Conservation (phyloP, 2,329 filamentous ascomycete genomes). For the Hyphodiscus sp. region DNA sequence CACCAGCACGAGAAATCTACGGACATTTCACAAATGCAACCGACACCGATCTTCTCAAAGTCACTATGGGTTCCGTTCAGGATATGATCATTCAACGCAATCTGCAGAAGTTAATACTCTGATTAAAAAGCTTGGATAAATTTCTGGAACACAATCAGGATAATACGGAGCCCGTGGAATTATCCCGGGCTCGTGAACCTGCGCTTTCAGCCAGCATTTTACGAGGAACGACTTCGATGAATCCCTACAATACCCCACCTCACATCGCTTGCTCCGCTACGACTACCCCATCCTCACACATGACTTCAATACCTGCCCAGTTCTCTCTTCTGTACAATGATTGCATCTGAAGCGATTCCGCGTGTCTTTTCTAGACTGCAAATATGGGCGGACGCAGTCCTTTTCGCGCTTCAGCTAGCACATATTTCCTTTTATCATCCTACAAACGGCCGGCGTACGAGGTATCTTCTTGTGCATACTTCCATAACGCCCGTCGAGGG, state of each 20-base stretch:
- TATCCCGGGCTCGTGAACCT: neutral
- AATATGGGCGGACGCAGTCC: neutral
- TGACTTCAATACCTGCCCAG: neutral
- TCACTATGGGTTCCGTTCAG: constrained; percentile 79
- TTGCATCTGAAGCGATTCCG: neutral
- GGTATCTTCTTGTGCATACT: neutral
- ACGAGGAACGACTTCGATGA: neutral
- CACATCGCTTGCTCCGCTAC: neutral
- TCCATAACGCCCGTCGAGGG: neutral
- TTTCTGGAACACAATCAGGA: neutral
- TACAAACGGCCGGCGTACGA: neutral
- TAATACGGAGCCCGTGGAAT: neutral
- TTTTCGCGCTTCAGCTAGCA: neutral
- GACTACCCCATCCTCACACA: neutral
- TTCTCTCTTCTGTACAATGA: neutral
- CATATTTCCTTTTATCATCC: neutral
- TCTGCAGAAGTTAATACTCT: constrained; percentile 71
- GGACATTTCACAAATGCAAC: constrained; percentile 54
- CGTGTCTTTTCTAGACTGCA: neutral
- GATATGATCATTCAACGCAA: constrained; percentile 86
- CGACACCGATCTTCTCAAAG: constrained; percentile 70
- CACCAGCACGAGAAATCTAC: constrained; percentile 49
- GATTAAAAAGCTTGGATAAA: constrained; percentile 23
- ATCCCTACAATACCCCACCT: neutral
- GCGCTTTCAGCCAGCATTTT: neutral